Evolutionary conservation across 768 basidiomycete species (phyloP).

Genomic region (Amanita jacksonii): DNA sequence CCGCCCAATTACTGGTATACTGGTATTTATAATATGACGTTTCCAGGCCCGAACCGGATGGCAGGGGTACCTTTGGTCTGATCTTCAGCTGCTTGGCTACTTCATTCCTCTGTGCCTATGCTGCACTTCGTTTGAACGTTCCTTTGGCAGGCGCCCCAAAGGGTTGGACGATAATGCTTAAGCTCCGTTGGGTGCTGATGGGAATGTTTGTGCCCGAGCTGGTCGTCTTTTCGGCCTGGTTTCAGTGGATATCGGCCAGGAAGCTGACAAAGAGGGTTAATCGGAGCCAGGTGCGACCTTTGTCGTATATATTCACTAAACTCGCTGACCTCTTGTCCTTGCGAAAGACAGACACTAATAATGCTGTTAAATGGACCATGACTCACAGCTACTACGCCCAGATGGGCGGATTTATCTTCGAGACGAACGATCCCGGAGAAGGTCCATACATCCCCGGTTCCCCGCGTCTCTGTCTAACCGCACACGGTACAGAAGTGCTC

Average conservation of each 20-base stretch:
- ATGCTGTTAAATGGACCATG: neutral
- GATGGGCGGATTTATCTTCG: neutral
- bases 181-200: neutral
- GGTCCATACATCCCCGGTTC: neutral
- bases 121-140: constrained; percentile 6
- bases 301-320: no score
- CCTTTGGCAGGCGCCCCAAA: neutral
- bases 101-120: constrained; percentile 9
- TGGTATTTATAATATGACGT: no score
- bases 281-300: neutral
- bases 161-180: neutral
- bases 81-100: constrained; percentile 9
- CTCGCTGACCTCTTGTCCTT: no score
- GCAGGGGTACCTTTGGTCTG: neutral
- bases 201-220: neutral
- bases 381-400: neutral
- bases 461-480: neutral
- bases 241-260: neutral
- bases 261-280: neutral
- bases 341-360: no score
- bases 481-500: neutral
- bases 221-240: neutral
- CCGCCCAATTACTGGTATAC: no score
- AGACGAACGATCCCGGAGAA: neutral
- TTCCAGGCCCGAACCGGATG: neutral